Conservation (phyloP, 2,329 filamentous ascomycete species). For the Ophiosphaerella narmari region DNA sequence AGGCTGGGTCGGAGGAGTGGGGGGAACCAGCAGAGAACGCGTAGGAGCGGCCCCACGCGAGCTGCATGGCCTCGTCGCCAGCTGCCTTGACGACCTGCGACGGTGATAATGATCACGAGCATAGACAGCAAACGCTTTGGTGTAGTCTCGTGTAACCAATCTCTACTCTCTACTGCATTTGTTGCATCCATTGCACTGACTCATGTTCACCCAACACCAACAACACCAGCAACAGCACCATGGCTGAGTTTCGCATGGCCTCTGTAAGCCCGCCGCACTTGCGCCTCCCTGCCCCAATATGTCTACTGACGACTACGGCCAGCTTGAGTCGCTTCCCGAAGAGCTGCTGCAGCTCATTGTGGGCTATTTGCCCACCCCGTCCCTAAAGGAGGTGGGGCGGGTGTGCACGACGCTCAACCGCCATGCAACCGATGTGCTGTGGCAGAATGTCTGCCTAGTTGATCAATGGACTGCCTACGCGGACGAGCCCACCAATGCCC, state of each 20-base stretch:
- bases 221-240: neutral
- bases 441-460: slow-evolving; percentile 48
- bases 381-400: slow-evolving; percentile 40
- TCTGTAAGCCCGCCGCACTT: neutral
- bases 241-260: neutral
- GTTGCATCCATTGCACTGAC: too few relatives aligned
- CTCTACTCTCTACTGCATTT: too few relatives aligned
- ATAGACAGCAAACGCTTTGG: too few relatives aligned
- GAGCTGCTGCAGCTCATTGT: slow-evolving; percentile 50
- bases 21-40: neutral
- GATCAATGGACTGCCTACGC: slow-evolving; percentile 44
- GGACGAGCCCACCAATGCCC: slow-evolving; percentile 14
- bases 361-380: slow-evolving; percentile 34
- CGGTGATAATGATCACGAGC: too few relatives aligned
- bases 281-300: neutral
- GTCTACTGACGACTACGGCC: neutral
- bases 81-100: too few relatives aligned
- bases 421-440: slow-evolving; percentile 46
- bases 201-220: too few relatives aligned
- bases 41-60: neutral
- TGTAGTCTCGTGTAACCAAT: too few relatives aligned
- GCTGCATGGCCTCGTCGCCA: neutral
- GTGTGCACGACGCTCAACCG: slow-evolving; percentile 43
- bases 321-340: slow-evolving; percentile 45
- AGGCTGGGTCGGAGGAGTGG: neutral